Percentiles rank a stretch among this genome's conserved stretches.
Evolutionary conservation across 305 asterid species (phyloP).

Genomic region (Caryopteris hybrid): DNA sequence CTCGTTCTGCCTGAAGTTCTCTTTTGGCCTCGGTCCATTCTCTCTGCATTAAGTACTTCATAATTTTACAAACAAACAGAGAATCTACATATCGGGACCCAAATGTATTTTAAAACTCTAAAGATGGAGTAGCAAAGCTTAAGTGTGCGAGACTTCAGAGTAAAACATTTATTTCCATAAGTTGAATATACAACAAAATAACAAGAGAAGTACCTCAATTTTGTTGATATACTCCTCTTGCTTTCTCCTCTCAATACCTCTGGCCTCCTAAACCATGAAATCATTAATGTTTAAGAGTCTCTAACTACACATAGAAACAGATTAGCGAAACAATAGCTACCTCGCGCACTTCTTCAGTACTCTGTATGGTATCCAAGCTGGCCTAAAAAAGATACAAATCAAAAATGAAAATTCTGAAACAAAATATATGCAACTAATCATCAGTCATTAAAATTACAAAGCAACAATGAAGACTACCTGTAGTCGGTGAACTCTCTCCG

Average conservation of each 20-base stretch:
- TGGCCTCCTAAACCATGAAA: slow-evolving; percentile 54
- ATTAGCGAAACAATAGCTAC: slow-evolving; percentile 28
- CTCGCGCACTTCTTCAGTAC: slow-evolving; percentile 88
- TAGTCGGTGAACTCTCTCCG: slow-evolving; percentile 82
- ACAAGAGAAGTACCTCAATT: slow-evolving; percentile 48
- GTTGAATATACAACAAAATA: slow-evolving; percentile 8
- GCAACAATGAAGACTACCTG: slow-evolving; percentile 50
- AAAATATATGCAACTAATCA: not conserved
- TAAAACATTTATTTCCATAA: slow-evolving; percentile 5
- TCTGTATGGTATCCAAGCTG: slow-evolving; percentile 75
- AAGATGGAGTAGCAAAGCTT: not conserved
- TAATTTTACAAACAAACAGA: slow-evolving; percentile 13
- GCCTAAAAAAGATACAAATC: slow-evolving; percentile 40
- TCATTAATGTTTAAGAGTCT: slow-evolving; percentile 8
- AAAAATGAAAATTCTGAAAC: slow-evolving; percentile 5
- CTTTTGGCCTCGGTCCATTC: slow-evolving; percentile 96
- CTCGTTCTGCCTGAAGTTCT: slow-evolving; percentile 86
- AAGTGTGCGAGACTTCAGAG: not conserved
- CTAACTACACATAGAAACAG: not conserved
- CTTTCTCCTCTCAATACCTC: slow-evolving; percentile 61
- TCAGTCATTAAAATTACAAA: not conserved
- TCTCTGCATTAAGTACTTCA: slow-evolving; percentile 40
- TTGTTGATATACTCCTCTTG: slow-evolving; percentile 60
- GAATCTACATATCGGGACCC: not conserved
- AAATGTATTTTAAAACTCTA: not conserved